These are phyloP conservation scores for Guillardia theta DNA, from an alignment of 78 protist genomes.

Conservation along the genomic window DNA sequence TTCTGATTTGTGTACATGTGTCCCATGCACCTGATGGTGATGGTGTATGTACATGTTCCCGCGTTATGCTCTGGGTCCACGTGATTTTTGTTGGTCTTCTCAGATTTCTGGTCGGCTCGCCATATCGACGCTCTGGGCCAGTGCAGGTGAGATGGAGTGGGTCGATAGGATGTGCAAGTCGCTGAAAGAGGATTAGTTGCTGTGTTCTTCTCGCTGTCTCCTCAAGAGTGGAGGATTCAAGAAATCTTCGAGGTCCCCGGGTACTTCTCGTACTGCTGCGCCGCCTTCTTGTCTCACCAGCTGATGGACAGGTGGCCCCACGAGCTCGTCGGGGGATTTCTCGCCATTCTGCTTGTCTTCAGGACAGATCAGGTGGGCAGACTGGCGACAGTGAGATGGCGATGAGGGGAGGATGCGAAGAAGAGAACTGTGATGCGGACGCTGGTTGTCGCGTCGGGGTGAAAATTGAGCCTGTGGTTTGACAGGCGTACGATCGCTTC, in stretches of 20 bases:
- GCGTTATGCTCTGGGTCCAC: too few relatives aligned
- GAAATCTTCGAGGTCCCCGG: background rate
- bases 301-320: too few relatives aligned
- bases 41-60: too few relatives aligned
- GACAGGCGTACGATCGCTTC: slow-evolving; percentile 44
- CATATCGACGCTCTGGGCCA: background rate
- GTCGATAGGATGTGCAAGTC: too few relatives aligned
- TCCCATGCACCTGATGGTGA: too few relatives aligned
- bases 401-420: background rate
- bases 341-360: slow-evolving; percentile 39
- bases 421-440: background rate
- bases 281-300: background rate
- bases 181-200: too few relatives aligned
- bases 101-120: background rate
- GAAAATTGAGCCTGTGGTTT: background rate
- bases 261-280: background rate
- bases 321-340: slow-evolving; percentile 32
- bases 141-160: too few relatives aligned
- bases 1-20: background rate
- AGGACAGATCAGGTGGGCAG: background rate
- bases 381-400: background rate
- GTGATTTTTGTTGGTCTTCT: background rate
- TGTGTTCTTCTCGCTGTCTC: background rate
- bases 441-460: background rate
- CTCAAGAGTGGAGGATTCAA: background rate